Base-by-base conservation (phyloP, 129 eudicot species). In the Centella asiatica region DNA sequence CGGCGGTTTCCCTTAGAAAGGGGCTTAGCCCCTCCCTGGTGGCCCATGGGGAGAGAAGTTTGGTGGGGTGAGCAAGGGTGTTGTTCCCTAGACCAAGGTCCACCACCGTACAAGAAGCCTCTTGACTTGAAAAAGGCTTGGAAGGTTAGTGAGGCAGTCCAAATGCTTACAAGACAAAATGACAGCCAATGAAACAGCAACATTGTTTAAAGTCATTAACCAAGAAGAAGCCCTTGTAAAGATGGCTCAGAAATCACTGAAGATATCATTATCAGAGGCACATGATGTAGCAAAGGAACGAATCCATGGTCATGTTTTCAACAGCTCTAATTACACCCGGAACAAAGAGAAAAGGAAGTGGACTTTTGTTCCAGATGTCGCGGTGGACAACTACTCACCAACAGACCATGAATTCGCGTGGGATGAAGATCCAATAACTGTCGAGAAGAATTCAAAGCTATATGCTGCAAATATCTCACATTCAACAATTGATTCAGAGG, bases 31-130 rank as follows among this genome's bases (percentile, higher is more conserved):
- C 88, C 81, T 14, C 88, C 88, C 0, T 82, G 84, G 88, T 78
- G 81, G 84, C 81, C 84, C 34, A 70, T 39, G 0, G 84, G 81
- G 57, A 27, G 60, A 0, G 79, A 78, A 59, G 14, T 50, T 1
- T 82, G 81, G 88, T 78, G 88, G 88, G 84, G 83, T 1, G 72
- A 77, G 29, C 82, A 78, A 57, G 80, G 81, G 8, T 33, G 28
- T 31, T 59, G n/a, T 29, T 63, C 80, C 50, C 62, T 50, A 9
- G 80, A 77, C 27, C 89, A 72, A 27, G 89, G 84, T 10, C 53
- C 79, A 11, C 88, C 89, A 0, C 84, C 89, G 14, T 82, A 82
- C 29, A 66, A 60, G 56, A 78, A 82, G 77, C 88, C 88, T 23
- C 88, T 74, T 34, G 88, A 69, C 44, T 58, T 78, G 57, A 82